Conservation (phyloP, 129 eudicot genomes). For the Lactuca saligna region DNA sequence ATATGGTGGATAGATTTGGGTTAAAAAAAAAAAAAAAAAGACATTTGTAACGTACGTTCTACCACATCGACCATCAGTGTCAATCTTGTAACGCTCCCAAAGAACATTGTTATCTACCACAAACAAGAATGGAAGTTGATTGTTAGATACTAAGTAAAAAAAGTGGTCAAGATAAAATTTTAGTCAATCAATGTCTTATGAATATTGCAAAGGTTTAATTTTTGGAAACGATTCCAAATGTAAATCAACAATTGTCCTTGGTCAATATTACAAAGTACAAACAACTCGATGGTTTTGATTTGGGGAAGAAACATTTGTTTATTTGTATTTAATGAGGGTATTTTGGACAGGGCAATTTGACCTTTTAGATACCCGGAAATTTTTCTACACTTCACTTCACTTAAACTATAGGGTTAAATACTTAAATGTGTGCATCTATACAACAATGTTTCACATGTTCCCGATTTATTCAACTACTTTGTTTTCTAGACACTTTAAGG, state of each 20-base stretch:
- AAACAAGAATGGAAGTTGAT: slow-evolving; percentile 18
- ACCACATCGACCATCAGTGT: slow-evolving; percentile 67
- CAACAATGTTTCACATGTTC: too few relatives aligned
- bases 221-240: not conserved
- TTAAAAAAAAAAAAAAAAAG: too few relatives aligned
- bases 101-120: slow-evolving; percentile 64
- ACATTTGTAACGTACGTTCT: slow-evolving; percentile 54
- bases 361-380: too few relatives aligned
- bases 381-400: too few relatives aligned
- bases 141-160: slow-evolving; percentile 4
- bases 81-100: slow-evolving; percentile 75
- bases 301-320: too few relatives aligned
- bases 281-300: not conserved
- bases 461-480: too few relatives aligned
- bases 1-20: not conserved
- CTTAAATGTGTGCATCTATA: too few relatives aligned
- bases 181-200: not conserved
- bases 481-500: too few relatives aligned
- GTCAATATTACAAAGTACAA: not conserved
- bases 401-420: too few relatives aligned
- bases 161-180: not conserved
- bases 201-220: not conserved
- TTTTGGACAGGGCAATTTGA: too few relatives aligned
- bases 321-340: too few relatives aligned
- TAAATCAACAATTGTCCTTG: not conserved